Conservation (phyloP, 768 basidiomycete species). For the Pulveroboletus sp. region DNA sequence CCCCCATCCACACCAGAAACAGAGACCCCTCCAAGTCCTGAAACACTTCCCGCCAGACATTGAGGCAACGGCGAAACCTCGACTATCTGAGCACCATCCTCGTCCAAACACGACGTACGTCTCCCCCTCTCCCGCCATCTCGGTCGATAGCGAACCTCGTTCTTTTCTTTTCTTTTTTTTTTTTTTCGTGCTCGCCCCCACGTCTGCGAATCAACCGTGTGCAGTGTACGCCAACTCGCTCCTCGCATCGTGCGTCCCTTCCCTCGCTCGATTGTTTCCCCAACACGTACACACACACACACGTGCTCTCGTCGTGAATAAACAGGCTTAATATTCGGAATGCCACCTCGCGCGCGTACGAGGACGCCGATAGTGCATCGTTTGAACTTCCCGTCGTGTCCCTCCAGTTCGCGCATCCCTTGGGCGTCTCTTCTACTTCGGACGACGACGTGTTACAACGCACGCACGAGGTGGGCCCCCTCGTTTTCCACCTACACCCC, state of each 20-base stretch:
- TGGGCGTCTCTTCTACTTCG: conserved; percentile 5
- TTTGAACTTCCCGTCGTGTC: conserved; percentile 16
- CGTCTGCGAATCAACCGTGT: neutral
- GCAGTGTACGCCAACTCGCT: conserved; percentile 30
- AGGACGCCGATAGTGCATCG: neutral
- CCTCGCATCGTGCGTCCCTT: conserved; percentile 22
- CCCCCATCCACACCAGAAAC: no score
- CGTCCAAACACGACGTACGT: conserved; percentile 26
- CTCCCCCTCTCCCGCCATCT: no score
- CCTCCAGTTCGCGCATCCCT: conserved; percentile 22
- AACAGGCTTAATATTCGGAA: conserved; percentile 24
- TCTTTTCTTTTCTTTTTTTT: no score
- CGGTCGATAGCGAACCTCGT: no score
- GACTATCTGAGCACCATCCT: conserved; percentile 20
- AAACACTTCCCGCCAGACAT: conserved; percentile 5
- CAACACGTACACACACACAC: no score
- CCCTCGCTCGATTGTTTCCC: no score
- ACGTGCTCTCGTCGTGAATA: no score
- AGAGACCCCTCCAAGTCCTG: neutral
- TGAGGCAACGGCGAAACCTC: conserved; percentile 16
- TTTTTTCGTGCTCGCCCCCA: no score
- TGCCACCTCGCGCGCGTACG: conserved; percentile 13
- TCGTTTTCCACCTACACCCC: neutral
- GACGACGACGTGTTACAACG: neutral
- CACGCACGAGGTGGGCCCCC: neutral